Base-by-base conservation (phyloP, 495 filamentous ascomycete genomes). In the Aspergillus nanangensis region DNA sequence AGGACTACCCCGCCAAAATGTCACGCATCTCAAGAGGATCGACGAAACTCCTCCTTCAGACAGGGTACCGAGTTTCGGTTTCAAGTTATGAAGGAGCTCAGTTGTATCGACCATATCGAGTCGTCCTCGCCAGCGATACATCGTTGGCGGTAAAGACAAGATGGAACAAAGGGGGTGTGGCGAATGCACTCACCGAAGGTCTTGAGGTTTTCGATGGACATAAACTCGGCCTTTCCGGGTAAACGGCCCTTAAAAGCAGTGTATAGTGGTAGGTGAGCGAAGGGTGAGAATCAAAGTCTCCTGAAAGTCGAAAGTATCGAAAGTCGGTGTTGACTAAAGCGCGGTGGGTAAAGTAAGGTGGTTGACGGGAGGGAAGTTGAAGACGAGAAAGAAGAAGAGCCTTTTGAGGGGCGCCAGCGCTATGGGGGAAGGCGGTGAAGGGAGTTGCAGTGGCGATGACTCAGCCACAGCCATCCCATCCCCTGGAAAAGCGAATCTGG, bases 151-250 rank as follows among this genome's bases (percentile, higher is more conserved):
- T n/a, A n/a, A n/a, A n/a, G n/a, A n/a, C n/a, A n/a, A n/a, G 47
- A 50, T 29, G 7, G 25, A n/a, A n/a, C 11, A 33, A 20, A 50
- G 57, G 46, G 58, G 48, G 50, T 55, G 52, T 59, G 57, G 54
- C 66, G 63, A 57, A 44, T 44, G 44, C 38, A 80, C 90, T 73
- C 70, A 96, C 91, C 93, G 86, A 92, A 93, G 82, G 89, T 86
- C 83, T 95, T 95, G 76, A 96, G 88, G 82, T 97, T 96, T 93
- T 96, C 87, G 89, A 96, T 96, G 84, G 90, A 95, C 91, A 95
- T 96, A 95, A 94, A 95, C 87, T 89, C 75, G 74, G 66, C 65
- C 65, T 75, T 69, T 72, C 46, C 50, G 57, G 35, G 46, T 57
- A 66, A 72, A 67, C 52, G 61, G 60, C 56, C 56, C 60, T 71